phyloP scores from a whole-genome alignment of 345 rosid species.

The Salix exigua region DNA sequence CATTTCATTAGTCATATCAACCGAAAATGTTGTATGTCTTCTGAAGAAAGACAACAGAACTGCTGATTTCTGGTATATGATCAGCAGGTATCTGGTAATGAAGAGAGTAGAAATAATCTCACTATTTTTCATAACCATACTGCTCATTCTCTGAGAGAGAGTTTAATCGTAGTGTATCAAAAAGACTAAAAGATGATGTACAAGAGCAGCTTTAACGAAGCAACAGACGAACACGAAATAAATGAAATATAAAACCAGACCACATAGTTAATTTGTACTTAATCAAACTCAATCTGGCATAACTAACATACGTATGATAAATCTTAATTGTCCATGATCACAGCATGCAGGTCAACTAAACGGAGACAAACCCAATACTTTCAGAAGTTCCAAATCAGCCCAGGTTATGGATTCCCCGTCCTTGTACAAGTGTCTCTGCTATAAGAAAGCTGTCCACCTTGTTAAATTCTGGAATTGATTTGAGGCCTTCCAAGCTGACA shows the following conservation, averaged over 20 bases:
- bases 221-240: neutral
- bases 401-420: conserved; percentile 62
- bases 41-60: neutral
- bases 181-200: neutral
- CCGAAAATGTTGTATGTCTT: too few relatives aligned
- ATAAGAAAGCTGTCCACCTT: conserved; percentile 26
- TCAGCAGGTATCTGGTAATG: neutral
- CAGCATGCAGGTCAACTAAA: conserved; percentile 9
- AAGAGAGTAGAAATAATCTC: too few relatives aligned
- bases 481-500: too few relatives aligned
- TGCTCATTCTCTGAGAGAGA: too few relatives aligned
- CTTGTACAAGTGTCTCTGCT: conserved; percentile 56
- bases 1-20: neutral
- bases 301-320: neutral
- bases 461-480: too few relatives aligned
- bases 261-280: neutral
- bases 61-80: neutral
- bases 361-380: neutral
- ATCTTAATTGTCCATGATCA: neutral
- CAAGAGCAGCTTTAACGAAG: neutral
- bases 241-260: neutral
- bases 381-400: neutral
- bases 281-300: neutral
- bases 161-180: neutral
- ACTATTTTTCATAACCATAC: too few relatives aligned